Percentiles rank a stretch among this genome's conserved stretches.
phyloP scores from a whole-genome alignment of 2,329 filamentous ascomycete species.

The Colletotrichum simmondsii region DNA sequence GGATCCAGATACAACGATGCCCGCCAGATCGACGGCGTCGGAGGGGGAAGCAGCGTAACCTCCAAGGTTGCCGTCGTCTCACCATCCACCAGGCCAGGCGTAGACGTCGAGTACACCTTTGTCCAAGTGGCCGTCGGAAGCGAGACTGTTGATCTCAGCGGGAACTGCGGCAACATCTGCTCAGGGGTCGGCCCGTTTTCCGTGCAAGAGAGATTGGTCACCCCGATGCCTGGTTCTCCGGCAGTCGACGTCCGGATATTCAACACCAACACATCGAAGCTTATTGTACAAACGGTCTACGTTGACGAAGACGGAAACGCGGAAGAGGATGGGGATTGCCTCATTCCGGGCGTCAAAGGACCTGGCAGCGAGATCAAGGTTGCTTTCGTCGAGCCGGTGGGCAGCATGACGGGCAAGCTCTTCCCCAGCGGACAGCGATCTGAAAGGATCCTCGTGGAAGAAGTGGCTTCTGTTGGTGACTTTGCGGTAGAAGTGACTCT shows the following conservation, averaged over 20 bases:
- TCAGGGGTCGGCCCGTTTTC: conserved; percentile 70
- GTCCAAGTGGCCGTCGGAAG: conserved; percentile 69
- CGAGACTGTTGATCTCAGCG: conserved; percentile 64
- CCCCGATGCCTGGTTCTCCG: conserved; percentile 33
- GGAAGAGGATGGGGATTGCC: conserved; percentile 59
- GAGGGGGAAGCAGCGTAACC: conserved; percentile 68
- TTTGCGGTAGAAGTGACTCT: conserved; percentile 47
- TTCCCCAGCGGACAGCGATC: conserved; percentile 66
- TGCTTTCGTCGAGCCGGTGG: conserved; percentile 68
- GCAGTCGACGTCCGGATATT: conserved; percentile 53
- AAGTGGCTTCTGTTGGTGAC: conserved; percentile 34
- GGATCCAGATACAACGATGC: conserved; percentile 65
- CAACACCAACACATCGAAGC: conserved; percentile 71
- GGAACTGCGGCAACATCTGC: conserved; percentile 74
- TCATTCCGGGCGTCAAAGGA: conserved; percentile 68
- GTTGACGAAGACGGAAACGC: conserved; percentile 58
- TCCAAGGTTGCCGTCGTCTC: conserved; percentile 71
- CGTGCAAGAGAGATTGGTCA: conserved; percentile 59
- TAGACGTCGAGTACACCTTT: conserved; percentile 72
- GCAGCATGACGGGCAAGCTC: conserved; percentile 68
- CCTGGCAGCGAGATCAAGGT: conserved; percentile 65
- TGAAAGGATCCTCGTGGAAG: conserved; percentile 56
- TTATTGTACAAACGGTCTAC: conserved; percentile 65
- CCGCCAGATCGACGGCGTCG: conserved; percentile 71
- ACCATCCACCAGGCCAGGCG: conserved; percentile 48